Evolutionary conservation across 371 early-diverging fungal species (phyloP).

Genomic region (Apophysomyces variabilis): DNA sequence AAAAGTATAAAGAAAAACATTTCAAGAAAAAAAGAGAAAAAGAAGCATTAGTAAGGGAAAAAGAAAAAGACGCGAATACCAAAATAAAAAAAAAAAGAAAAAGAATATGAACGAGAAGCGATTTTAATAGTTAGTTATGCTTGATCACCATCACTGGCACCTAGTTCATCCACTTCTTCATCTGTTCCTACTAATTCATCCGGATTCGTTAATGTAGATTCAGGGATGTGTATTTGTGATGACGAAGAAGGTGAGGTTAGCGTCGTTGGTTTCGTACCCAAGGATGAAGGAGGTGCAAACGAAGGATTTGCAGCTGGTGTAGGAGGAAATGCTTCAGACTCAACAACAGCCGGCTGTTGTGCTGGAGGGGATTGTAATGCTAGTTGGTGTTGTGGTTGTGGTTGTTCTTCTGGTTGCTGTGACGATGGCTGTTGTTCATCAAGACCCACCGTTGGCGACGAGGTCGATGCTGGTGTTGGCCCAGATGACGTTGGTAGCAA

Average conservation of each 20-base stretch:
- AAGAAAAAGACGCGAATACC: background rate
- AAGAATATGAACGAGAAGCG: background rate
- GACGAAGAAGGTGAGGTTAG: background rate
- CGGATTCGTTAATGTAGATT: background rate
- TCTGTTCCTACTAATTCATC: conserved; percentile 14
- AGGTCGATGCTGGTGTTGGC: background rate
- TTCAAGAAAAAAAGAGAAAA: background rate
- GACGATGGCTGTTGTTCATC: background rate
- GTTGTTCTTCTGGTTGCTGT: conserved; percentile 12
- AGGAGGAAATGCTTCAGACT: background rate
- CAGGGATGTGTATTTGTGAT: background rate
- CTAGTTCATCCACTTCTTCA: conserved; percentile 32
- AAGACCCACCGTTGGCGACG: background rate
- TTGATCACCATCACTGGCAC: conserved; percentile 23
- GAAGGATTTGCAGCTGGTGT: background rate
- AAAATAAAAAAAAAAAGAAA: background rate
- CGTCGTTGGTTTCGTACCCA: background rate
- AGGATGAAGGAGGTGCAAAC: background rate
- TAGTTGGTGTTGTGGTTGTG: background rate
- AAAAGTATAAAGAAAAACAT: conserved; percentile 15
- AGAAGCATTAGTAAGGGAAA: background rate
- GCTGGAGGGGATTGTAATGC: background rate
- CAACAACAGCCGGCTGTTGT: background rate
- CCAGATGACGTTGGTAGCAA: background rate
- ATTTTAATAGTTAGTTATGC: background rate